A percentile compares a stretch with the other conserved stretches of the same genome.
These are phyloP conservation scores for Nannochloropsis oceanica DNA, from an alignment of 108 stramenopile species.

Conservation along the genomic window DNA sequence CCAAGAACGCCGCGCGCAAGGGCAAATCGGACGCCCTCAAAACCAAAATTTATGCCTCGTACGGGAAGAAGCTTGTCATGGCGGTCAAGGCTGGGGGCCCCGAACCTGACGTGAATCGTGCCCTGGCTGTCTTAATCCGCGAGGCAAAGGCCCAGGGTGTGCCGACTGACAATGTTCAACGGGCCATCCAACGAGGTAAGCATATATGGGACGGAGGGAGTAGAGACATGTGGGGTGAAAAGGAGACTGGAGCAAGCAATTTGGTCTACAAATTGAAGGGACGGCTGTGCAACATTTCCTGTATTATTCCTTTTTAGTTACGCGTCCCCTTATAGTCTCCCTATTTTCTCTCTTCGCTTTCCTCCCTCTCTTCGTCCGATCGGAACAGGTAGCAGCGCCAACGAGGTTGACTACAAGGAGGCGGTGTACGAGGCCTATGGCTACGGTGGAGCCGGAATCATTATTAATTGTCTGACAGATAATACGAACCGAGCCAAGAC, in stretches of 20 bases:
- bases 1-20: constrained; percentile 22
- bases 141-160: constrained; percentile 32
- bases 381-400: not conserved
- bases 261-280: no score
- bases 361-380: no score
- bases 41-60: constrained; percentile 15
- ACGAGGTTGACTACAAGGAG: constrained; percentile 34
- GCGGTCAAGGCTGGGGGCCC: constrained; percentile 37
- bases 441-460: constrained; percentile 31
- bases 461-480: constrained; percentile 33
- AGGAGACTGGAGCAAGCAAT: no score
- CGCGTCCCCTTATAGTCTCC: no score
- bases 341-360: no score
- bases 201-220: not conserved
- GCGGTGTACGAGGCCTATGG: constrained; percentile 35
- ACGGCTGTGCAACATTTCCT: no score
- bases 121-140: constrained; percentile 16
- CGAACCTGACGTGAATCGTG: constrained; percentile 23
- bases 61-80: constrained; percentile 29
- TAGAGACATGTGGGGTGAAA: no score
- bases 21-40: constrained; percentile 18
- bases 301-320: no score
- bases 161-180: constrained; percentile 32
- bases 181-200: constrained; percentile 32
- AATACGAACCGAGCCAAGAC: constrained; percentile 32